A percentile compares a stretch with the other conserved stretches of the same genome.
Evolutionary conservation across 805 yeast species (phyloP).

Genomic region (Ogataea degrootiae): DNA sequence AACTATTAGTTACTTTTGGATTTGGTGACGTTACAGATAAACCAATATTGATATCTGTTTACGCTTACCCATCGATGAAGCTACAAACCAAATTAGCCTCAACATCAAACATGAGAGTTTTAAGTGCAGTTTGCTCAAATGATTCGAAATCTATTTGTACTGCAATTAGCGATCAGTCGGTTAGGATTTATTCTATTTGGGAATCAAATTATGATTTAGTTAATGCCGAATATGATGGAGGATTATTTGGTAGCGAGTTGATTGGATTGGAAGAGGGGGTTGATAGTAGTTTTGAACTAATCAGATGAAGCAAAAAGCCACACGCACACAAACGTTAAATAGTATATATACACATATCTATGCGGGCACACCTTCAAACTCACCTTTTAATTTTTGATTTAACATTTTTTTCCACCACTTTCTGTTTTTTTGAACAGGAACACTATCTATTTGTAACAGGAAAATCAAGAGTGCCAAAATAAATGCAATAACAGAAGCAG

Average conservation of each 20-base stretch:
- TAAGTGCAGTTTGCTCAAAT: constrained; percentile 66
- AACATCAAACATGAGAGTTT: constrained; percentile 47
- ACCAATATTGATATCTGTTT: constrained; percentile 53
- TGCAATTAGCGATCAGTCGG: constrained; percentile 74
- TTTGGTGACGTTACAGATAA: constrained; percentile 49
- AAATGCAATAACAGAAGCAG: constrained; percentile 57
- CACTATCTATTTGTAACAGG: constrained; percentile 49
- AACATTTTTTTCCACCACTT: constrained; percentile 58
- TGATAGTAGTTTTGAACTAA: constrained; percentile 19
- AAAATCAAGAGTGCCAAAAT: constrained; percentile 48
- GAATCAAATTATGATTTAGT: constrained; percentile 35
- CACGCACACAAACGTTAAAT: neutral
- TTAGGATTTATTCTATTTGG: constrained; percentile 76
- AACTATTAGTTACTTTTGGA: constrained; percentile 78
- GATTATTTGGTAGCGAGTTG: constrained; percentile 51
- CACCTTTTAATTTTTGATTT: constrained; percentile 53
- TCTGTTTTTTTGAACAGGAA: constrained; percentile 70
- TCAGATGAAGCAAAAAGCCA: constrained; percentile 18
- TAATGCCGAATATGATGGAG: constrained; percentile 28
- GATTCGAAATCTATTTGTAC: constrained; percentile 59
- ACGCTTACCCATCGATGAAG: constrained; percentile 61
- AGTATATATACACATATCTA: constrained; percentile 20
- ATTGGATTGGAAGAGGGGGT: constrained; percentile 59
- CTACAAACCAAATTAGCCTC: constrained; percentile 46
- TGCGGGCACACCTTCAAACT: constrained; percentile 85